A percentile compares a stretch with the other conserved stretches of the same genome.
Conservation (phyloP, 2,329 filamentous ascomycete species). For the Lasiodiplodia citricola region DNA sequence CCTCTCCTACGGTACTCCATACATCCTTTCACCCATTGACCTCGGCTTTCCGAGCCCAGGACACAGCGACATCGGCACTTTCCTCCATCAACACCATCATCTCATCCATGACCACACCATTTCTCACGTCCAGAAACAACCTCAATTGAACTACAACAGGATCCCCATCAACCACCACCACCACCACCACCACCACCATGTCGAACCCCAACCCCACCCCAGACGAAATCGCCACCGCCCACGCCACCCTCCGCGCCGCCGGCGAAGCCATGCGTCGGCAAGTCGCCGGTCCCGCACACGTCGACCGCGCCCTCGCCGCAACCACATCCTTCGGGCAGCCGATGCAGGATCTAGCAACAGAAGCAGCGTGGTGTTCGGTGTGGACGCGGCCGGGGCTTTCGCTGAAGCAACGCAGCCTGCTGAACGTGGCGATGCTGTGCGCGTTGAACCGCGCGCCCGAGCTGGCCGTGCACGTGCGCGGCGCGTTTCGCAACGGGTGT, state of each 20-base stretch:
- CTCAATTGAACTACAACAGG: neutral
- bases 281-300: constrained; percentile 54
- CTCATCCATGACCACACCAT: neutral
- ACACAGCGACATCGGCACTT: neutral
- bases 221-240: neutral
- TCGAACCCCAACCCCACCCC: neutral
- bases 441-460: constrained; percentile 65
- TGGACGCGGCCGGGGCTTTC: constrained; percentile 64
- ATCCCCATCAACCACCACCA: too few relatives aligned
- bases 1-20: too few relatives aligned
- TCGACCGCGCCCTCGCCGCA: constrained; percentile 61
- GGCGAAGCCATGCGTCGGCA: neutral
- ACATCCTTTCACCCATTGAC: neutral
- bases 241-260: neutral
- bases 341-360: constrained; percentile 67
- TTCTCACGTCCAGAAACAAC: neutral
- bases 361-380: constrained; percentile 67
- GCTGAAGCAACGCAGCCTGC: constrained; percentile 40
- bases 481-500: constrained; percentile 65
- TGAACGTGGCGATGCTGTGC: constrained; percentile 70
- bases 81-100: neutral
- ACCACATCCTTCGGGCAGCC: constrained; percentile 64
- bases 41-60: neutral
- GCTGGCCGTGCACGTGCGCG: constrained; percentile 58
- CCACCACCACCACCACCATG: neutral